A percentile compares a stretch with the other conserved stretches of the same genome.
Conservation (phyloP, 495 filamentous ascomycete species). For the Niebla homalea region DNA sequence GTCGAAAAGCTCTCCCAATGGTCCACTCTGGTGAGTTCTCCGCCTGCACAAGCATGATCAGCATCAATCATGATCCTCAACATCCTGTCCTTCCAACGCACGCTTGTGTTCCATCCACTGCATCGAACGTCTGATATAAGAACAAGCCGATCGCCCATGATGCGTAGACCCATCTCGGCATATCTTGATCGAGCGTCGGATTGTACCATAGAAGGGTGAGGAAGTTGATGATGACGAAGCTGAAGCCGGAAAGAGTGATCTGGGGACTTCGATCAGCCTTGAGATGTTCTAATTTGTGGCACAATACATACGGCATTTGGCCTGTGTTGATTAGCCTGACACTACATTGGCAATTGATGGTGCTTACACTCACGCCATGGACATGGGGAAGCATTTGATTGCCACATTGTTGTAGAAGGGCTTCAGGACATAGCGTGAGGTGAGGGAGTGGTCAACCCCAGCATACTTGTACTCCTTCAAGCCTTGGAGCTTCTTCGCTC, state of each 20-base stretch:
- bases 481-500: slow-evolving; percentile 77
- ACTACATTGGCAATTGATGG: neutral
- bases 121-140: slow-evolving; percentile 96
- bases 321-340: slow-evolving; percentile 22
- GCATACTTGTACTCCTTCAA: slow-evolving; percentile 87
- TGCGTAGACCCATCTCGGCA: slow-evolving; percentile 87
- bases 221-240: slow-evolving; percentile 83
- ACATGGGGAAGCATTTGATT: slow-evolving; percentile 87
- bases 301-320: slow-evolving; percentile 47
- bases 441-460: slow-evolving; percentile 73
- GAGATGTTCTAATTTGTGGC: slow-evolving; percentile 9
- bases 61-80: slow-evolving; percentile 14
- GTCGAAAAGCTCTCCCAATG: slow-evolving; percentile 91
- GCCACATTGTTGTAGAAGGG: slow-evolving; percentile 94
- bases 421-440: slow-evolving; percentile 85
- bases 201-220: slow-evolving; percentile 93
- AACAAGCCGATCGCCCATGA: slow-evolving; percentile 83
- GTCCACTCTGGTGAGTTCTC: slow-evolving; percentile 83
- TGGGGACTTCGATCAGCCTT: slow-evolving; percentile 15
- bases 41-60: slow-evolving; percentile 33
- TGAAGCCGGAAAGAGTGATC: slow-evolving; percentile 87
- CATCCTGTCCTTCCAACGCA: neutral
- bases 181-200: slow-evolving; percentile 85
- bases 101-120: slow-evolving; percentile 90
- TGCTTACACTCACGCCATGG: slow-evolving; percentile 60